Percentiles rank a stretch among this genome's conserved stretches.
These are phyloP conservation scores for Boletellus sp. DNA, from an alignment of 768 basidiomycete genomes.

Conservation along the genomic window DNA sequence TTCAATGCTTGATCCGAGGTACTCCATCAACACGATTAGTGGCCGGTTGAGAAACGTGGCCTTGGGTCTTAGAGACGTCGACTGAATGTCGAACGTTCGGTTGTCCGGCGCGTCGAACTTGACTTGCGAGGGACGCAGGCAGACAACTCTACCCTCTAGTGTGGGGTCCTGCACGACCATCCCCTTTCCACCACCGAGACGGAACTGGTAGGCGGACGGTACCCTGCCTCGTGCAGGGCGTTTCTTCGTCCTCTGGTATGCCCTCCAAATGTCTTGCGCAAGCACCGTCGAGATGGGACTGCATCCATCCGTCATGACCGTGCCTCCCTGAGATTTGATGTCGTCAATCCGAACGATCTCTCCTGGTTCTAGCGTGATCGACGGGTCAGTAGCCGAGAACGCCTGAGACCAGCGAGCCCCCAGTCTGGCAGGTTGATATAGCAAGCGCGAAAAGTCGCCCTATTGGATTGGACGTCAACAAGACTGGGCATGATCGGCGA, in stretches of 20 bases:
- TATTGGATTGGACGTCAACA: slow-evolving; percentile 14
- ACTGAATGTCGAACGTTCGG: slow-evolving; percentile 45
- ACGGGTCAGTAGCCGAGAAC: slow-evolving; percentile 50
- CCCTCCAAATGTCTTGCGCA: slow-evolving; percentile 34
- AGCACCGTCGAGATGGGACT: slow-evolving; percentile 43
- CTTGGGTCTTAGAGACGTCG: slow-evolving; percentile 42
- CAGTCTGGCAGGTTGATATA: slow-evolving; percentile 42
- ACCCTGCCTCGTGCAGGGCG: slow-evolving; percentile 11
- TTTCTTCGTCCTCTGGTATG: slow-evolving; percentile 30
- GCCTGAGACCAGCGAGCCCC: slow-evolving; percentile 55
- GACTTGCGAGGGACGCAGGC: slow-evolving; percentile 42
- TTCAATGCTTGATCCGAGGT: slow-evolving; percentile 34
- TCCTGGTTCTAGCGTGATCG: slow-evolving; percentile 32
- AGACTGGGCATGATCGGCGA: background rate
- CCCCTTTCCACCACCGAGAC: slow-evolving; percentile 46
- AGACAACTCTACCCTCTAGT: slow-evolving; percentile 34
- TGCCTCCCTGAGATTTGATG: slow-evolving; percentile 23
- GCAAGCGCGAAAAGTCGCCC: slow-evolving; percentile 40
- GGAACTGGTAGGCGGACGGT: slow-evolving; percentile 44
- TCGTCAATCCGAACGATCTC: slow-evolving; percentile 36
- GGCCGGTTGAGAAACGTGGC: slow-evolving; percentile 45
- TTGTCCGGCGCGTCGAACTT: slow-evolving; percentile 43
- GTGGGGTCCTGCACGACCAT: slow-evolving; percentile 43
- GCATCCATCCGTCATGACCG: slow-evolving; percentile 50
- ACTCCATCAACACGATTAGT: slow-evolving; percentile 47